Percentiles rank a stretch among this genome's conserved stretches.
These are phyloP conservation scores for Leersia perrieri DNA, from an alignment of 176 grass and related monocot genomes.

Conservation along the genomic window DNA sequence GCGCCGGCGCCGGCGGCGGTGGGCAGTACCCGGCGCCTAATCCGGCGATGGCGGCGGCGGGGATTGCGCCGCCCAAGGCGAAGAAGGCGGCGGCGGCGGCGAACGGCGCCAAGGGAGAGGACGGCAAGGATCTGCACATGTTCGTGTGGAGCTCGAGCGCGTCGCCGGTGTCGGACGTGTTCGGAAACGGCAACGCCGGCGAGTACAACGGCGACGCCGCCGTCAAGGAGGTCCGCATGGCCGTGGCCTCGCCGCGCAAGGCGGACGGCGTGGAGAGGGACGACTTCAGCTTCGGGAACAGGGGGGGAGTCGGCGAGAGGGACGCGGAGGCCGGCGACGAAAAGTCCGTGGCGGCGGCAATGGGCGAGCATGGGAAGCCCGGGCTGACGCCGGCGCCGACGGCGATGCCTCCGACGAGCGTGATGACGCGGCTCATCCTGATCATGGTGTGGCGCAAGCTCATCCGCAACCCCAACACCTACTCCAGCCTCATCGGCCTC, in stretches of 20 bases:
- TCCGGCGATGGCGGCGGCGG: slow-evolving; percentile 45
- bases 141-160: slow-evolving; percentile 99
- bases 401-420: slow-evolving; percentile 89
- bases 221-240: slow-evolving; percentile 70
- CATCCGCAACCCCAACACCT: slow-evolving; percentile 98
- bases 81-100: slow-evolving; percentile 35
- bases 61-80: slow-evolving; percentile 28
- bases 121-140: slow-evolving; percentile 97
- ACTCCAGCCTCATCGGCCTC: slow-evolving; percentile 92
- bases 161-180: slow-evolving; percentile 97
- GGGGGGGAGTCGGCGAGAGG: slow-evolving; percentile 41
- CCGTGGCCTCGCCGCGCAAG: slow-evolving; percentile 80
- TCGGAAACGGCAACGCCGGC: slow-evolving; percentile 66
- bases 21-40: slow-evolving; percentile 64
- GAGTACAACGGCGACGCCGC: slow-evolving; percentile 62
- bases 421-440: slow-evolving; percentile 93
- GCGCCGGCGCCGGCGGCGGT: slow-evolving; percentile 39
- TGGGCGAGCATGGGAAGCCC: slow-evolving; percentile 2
- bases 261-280: slow-evolving; percentile 64
- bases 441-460: slow-evolving; percentile 99
- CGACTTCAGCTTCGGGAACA: slow-evolving; percentile 89
- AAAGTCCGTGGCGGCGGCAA: slow-evolving; percentile 30
- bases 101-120: slow-evolving; percentile 77
- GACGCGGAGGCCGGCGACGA: slow-evolving; percentile 68
- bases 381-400: slow-evolving; percentile 15